Percentiles rank a stretch among this genome's conserved stretches.
These are phyloP conservation scores for Podospora anserina DNA, from an alignment of 495 filamentous ascomycete genomes.

Conservation along the genomic window DNA sequence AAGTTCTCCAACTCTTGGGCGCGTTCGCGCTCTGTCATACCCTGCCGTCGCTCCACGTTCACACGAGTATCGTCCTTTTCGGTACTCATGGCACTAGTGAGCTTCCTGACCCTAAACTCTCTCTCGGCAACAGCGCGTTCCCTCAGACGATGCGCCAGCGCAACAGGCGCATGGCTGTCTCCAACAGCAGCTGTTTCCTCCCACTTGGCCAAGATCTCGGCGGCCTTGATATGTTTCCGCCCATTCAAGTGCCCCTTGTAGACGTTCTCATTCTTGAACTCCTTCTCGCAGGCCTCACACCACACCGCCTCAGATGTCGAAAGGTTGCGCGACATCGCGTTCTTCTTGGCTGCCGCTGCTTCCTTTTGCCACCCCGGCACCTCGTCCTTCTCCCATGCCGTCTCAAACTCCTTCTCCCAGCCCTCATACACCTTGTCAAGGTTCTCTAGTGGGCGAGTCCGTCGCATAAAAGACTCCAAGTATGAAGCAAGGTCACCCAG, in stretches of 20 bases:
- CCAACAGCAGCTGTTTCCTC: constrained; percentile 34
- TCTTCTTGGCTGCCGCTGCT: constrained; percentile 38
- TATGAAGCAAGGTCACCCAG: constrained; percentile 75
- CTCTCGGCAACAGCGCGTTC: constrained; percentile 88
- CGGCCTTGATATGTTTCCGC: constrained; percentile 87
- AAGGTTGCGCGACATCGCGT: constrained; percentile 38
- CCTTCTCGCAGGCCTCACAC: constrained; percentile 88
- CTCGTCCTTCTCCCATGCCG: constrained; percentile 73
- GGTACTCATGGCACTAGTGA: constrained; percentile 70
- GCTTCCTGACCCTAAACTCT: constrained; percentile 75
- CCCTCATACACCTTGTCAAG: constrained; percentile 68
- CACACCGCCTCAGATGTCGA: constrained; percentile 71
- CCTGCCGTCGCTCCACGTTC: constrained; percentile 90
- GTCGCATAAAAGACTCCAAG: constrained; percentile 78
- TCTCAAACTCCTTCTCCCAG: constrained; percentile 80
- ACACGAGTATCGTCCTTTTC: constrained; percentile 81
- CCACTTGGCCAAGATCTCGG: constrained; percentile 52
- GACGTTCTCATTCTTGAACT: constrained; percentile 93
- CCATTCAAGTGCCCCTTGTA: constrained; percentile 84
- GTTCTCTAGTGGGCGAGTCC: constrained; percentile 78
- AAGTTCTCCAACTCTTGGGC: constrained; percentile 89
- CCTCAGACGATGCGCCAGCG: constrained; percentile 61
- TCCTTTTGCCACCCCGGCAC: constrained; percentile 76
- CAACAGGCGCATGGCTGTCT: constrained; percentile 24
- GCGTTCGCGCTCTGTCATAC: constrained; percentile 93